Evolutionary conservation across 257 asterid genomes (phyloP), one percentile per base, ranked within the genome.

Genomic region (Solanum piurae): DNA sequence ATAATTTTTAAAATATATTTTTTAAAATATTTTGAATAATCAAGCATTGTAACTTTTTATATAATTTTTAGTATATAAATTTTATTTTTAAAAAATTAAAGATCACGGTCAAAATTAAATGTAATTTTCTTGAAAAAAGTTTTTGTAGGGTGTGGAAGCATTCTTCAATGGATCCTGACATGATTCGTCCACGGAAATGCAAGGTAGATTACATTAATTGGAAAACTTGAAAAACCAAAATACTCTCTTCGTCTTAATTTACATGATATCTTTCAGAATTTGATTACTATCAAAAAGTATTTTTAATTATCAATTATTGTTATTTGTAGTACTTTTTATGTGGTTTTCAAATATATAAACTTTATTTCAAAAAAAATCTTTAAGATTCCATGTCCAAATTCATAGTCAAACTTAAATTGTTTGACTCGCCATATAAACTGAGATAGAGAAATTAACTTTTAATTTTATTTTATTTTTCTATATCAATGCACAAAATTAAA

Each of bases 151-250:
- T 42, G 84, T 42, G 62, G 14, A 7, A 42, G 64, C 64, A 13
- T 25, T 77, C 27, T 49, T 80, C 85, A 29, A 29, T 80, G 69
- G 69, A 80, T 46, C 42, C 27, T 46, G 68, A 80, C 64, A 46
- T 80, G 85, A 80, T 80, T 80, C 85, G 85, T 46, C 85, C 29
- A 14, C 6, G 69, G 42, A 80, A 49, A 80, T 80, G 29, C 85
- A 80, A 80, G 83, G 83, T 75, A 75, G 4, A 36, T 10, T 62
- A n/a, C 2, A 62, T n/a, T 62, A 10, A 23, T 62, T 2, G 71
- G 71, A 62, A 62, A n/a, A n/a, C 27, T 62, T 62, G 2, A 4
- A 62, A 62, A n/a, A 62, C 0, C 2, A 1, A 62, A 62, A 62
- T 62, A 62, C 0, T 9, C 0, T 0, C 3, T 4, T 0, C 4